phyloP scores from a whole-genome alignment of 805 yeast species.

The Wickerhamiella bombiphila region DNA sequence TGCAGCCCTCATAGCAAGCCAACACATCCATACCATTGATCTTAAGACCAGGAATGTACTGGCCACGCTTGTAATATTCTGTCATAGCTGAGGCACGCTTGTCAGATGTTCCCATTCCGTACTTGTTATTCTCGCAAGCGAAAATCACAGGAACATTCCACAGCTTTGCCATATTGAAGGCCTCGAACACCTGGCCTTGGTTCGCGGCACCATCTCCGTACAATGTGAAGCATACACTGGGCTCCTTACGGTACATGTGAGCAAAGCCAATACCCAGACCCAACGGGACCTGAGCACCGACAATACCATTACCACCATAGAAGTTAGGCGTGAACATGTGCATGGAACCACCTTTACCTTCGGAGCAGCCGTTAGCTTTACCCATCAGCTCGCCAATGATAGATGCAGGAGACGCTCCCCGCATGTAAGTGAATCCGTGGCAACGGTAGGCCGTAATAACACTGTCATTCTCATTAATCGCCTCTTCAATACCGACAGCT shows the following conservation, averaged over 20 bases:
- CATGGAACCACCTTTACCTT: slow-evolving; percentile 99
- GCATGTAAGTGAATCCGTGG: slow-evolving; percentile 94
- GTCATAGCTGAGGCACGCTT: slow-evolving; percentile 92
- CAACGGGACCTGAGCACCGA: slow-evolving; percentile 97
- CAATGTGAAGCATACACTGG: slow-evolving; percentile 61
- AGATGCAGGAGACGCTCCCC: slow-evolving; percentile 83
- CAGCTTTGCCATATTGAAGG: slow-evolving; percentile 97
- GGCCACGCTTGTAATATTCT: slow-evolving; percentile 97
- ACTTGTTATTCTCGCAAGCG: slow-evolving; percentile 97
- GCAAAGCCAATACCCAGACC: slow-evolving; percentile 99
- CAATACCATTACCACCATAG: slow-evolving; percentile 99
- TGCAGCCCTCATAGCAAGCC: slow-evolving; percentile 90
- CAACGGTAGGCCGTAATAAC: slow-evolving; percentile 96
- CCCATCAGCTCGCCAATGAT: slow-evolving; percentile 97
- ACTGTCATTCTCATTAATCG: slow-evolving; percentile 71
- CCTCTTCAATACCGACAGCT: slow-evolving; percentile 96
- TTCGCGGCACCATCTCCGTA: slow-evolving; percentile 99
- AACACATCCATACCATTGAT: slow-evolving; percentile 97
- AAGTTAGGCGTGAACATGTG: slow-evolving; percentile 93
- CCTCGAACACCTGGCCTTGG: slow-evolving; percentile 97
- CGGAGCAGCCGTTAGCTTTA: slow-evolving; percentile 83
- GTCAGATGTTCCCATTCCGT: slow-evolving; percentile 99
- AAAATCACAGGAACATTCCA: slow-evolving; percentile 93
- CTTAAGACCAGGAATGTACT: slow-evolving; percentile 96
- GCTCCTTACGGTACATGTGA: slow-evolving; percentile 79